Percentiles rank a stretch among this genome's conserved stretches.
Evolutionary conservation across 1,284 basidiomycete species (phyloP).

Genomic region (Mycosarcoma mackinlayi): DNA sequence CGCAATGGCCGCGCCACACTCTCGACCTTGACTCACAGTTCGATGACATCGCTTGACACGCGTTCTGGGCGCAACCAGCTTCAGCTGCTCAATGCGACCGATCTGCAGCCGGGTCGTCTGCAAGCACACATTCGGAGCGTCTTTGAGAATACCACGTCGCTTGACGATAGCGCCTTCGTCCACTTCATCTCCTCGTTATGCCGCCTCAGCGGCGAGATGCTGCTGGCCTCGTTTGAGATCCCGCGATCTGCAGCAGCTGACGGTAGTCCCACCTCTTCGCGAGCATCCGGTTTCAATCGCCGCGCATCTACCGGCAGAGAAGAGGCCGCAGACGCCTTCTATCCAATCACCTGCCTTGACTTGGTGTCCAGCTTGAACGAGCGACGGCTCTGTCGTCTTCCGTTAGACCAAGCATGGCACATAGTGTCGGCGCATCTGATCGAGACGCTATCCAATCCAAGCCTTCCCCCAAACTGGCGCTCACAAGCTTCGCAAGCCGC

Average conservation of each 20-base stretch:
- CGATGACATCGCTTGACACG: constrained; percentile 36
- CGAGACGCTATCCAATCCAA: constrained; percentile 76
- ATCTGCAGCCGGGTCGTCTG: constrained; percentile 30
- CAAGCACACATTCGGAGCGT: constrained; percentile 50
- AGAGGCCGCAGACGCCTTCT: constrained; percentile 67
- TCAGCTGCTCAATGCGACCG: constrained; percentile 35
- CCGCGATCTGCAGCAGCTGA: constrained; percentile 4
- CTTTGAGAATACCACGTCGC: constrained; percentile 72
- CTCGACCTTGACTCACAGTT: constrained; percentile 39
- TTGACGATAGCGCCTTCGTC: constrained; percentile 84
- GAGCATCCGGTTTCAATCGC: constrained; percentile 12
- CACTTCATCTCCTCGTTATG: constrained; percentile 85
- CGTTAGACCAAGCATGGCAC: constrained; percentile 86
- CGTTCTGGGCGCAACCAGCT: constrained; percentile 40
- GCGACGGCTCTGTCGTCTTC: constrained; percentile 81
- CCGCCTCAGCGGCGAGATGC: constrained; percentile 75
- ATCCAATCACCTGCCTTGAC: constrained; percentile 86
- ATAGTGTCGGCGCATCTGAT: constrained; percentile 82
- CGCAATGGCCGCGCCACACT: constrained; percentile 32
- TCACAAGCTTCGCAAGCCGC: constrained; percentile 84
- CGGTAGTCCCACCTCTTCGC: constrained; percentile 13
- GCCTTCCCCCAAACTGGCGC: constrained; percentile 81
- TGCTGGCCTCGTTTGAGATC: constrained; percentile 15
- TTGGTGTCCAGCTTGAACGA: constrained; percentile 84
- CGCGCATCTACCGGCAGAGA: constrained; percentile 3